phyloP scores from a whole-genome alignment of 495 filamentous ascomycete genomes.

The Symbiotaphrina buchneri region DNA sequence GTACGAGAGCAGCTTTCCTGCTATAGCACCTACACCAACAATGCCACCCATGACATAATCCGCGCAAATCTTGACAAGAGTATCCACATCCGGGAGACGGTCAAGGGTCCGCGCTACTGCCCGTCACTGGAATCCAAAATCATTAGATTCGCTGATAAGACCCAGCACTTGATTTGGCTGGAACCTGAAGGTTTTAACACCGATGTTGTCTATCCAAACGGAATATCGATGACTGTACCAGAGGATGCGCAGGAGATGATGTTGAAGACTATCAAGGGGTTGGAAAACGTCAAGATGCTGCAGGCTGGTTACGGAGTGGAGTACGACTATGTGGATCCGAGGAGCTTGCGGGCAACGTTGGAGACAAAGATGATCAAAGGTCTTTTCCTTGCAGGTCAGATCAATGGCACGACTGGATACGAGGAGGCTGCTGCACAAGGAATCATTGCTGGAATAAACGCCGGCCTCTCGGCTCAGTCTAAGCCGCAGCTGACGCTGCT shows the following conservation, averaged over 20 bases:
- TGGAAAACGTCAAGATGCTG: constrained; percentile 82
- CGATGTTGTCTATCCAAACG: constrained; percentile 87
- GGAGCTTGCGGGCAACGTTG: constrained; percentile 61
- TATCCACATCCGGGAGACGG: constrained; percentile 87
- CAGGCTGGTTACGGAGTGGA: constrained; percentile 95
- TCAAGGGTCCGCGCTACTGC: constrained; percentile 86
- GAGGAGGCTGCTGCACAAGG: constrained; percentile 94
- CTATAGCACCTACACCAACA: constrained; percentile 69
- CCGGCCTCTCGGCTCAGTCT: constrained; percentile 51
- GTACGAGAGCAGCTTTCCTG: constrained; percentile 66
- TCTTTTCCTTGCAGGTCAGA: constrained; percentile 85
- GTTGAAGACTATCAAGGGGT: constrained; percentile 60
- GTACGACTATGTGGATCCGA: constrained; percentile 95
- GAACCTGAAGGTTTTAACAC: constrained; percentile 90
- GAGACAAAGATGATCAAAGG: constrained; percentile 86
- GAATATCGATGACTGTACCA: constrained; percentile 90
- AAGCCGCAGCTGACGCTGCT: constrained; percentile 41
- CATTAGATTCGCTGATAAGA: constrained; percentile 59
- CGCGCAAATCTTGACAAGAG: constrained; percentile 74
- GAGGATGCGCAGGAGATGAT: constrained; percentile 64
- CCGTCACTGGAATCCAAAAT: constrained; percentile 91
- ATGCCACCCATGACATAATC: constrained; percentile 61
- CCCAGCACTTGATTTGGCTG: constrained; percentile 79
- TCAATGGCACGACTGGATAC: constrained; percentile 96
- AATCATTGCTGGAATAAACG: constrained; percentile 81